These are phyloP conservation scores for Chionographis japonica DNA, from an alignment of 106 monocot species.

Conservation along the genomic window DNA sequence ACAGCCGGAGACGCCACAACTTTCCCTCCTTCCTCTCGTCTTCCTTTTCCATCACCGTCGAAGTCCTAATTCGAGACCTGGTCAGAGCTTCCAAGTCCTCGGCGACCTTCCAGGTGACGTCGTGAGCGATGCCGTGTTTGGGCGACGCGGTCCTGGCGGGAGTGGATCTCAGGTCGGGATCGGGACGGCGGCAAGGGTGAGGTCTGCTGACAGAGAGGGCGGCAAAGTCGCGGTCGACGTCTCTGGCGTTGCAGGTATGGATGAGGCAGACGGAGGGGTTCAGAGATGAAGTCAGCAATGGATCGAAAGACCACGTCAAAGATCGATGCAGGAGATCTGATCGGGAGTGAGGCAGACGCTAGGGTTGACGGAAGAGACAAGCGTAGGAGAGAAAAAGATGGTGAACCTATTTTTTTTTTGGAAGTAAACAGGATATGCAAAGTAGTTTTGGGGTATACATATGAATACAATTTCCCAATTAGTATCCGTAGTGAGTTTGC, in stretches of 20 bases:
- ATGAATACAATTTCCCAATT: too few relatives aligned
- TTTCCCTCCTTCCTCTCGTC: too few relatives aligned
- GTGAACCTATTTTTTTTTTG: too few relatives aligned
- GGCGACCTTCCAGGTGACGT: slow-evolving; percentile 9
- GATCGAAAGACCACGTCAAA: slow-evolving; percentile 25
- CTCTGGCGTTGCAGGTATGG: slow-evolving; percentile 29
- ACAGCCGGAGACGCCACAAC: too few relatives aligned
- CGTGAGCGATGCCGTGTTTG: slow-evolving; percentile 6
- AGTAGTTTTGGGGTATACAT: too few relatives aligned
- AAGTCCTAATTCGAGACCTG: slow-evolving; percentile 5
- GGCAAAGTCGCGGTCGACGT: slow-evolving; percentile 28
- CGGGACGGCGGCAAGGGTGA: neutral
- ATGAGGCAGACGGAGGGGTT: slow-evolving; percentile 10
- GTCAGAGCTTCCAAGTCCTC: slow-evolving; percentile 13
- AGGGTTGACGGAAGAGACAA: slow-evolving; percentile 17
- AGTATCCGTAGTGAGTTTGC: too few relatives aligned
- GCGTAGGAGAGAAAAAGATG: too few relatives aligned
- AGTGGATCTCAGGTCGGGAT: neutral
- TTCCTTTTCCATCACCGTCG: too few relatives aligned
- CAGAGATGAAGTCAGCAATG: neutral
- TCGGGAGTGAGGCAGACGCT: slow-evolving; percentile 12
- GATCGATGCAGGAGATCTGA: slow-evolving; percentile 24
- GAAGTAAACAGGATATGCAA: too few relatives aligned
- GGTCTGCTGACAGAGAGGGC: slow-evolving; percentile 10
- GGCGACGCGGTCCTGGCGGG: slow-evolving; percentile 8